Evolutionary conservation across 2,329 filamentous ascomycete species (phyloP), one percentile per base, ranked within the genome.

Genomic region (Pestalotiopsis sp.): DNA sequence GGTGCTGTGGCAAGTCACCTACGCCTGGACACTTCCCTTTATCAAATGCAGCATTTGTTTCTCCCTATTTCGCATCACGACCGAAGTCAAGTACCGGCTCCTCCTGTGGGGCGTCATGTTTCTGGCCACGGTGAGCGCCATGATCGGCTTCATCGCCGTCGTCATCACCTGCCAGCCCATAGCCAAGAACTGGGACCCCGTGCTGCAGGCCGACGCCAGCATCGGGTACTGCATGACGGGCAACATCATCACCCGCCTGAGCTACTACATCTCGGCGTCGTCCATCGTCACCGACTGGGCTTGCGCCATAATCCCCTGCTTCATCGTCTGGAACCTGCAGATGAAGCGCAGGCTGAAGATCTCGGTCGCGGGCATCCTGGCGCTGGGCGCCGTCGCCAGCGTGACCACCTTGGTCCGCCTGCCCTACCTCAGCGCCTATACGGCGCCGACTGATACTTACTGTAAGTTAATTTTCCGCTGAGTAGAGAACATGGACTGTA

Each of bases 301-400:
- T 2, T 64, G 60, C 38, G 60, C 66, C 36, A 38, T 60, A 3
- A 56, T 65, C 7, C 66, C 66, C 23, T 57, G 27, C 59, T 68
- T 68, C 56, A 59, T 68, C 20, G 49, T 68, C 4, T 65, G 62
- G 49, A 68, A 65, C n/a, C 27, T 65, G 20, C 61, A 68, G 38
- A 67, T 68, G 52, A 65, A 60, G 36, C 45, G 63, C 14, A 49
- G n/a, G n/a, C 27, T 65, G 38, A 65, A 65, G 45, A 27, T 49
- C 4, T 65, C 63, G 17, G 45, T 65, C 11, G 67, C 60, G 36
- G 70, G 69, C 13, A 45, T 73, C 25, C 65, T 73, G 17, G 66
- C 69, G 13, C 71, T 73, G 12, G 72, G 72, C 20, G 62, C 23
- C 36, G 57, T 73, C 17, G 59, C 59, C 20, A 62, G 58, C 38